These are phyloP conservation scores for Hippophae gyantsensis DNA, from an alignment of 306 rosid genomes.

Conservation along the genomic window DNA sequence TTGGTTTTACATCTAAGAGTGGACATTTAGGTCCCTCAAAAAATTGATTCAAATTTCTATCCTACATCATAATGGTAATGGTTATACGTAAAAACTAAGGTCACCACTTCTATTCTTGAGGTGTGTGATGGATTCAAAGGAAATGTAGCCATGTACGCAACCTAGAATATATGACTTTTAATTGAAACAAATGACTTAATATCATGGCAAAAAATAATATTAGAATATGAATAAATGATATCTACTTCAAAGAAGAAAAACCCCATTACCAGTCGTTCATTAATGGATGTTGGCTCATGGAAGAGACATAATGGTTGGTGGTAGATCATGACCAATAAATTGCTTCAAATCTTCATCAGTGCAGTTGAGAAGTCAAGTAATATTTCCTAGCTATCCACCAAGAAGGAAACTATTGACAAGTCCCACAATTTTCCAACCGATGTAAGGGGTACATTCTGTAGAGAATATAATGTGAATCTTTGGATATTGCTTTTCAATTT, in stretches of 20 bases:
- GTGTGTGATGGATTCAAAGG: too few species aligned
- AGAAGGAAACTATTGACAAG: constrained; percentile 71
- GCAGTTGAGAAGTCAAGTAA: constrained; percentile 94
- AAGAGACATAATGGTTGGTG: constrained; percentile 94
- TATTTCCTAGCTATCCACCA: constrained; percentile 91
- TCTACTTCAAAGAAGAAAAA: constrained; percentile 5
- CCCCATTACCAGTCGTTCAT: constrained; percentile 83
- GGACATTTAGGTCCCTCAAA: too few species aligned
- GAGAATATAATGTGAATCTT: constrained; percentile 85
- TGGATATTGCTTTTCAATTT: constrained; percentile 39
- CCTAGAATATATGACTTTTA: too few species aligned
- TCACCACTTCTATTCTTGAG: too few species aligned
- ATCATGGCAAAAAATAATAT: neutral
- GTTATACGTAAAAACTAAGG: too few species aligned
- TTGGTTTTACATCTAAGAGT: too few species aligned
- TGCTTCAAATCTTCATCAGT: constrained; percentile 55
- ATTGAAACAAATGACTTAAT: neutral
- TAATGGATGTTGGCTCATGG: constrained; percentile 88
- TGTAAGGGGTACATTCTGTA: constrained; percentile 73
- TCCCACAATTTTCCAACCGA: constrained; percentile 98
- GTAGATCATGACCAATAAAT: constrained; percentile 73
- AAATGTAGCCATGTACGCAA: too few species aligned
- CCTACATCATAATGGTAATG: too few species aligned
- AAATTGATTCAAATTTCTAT: too few species aligned
- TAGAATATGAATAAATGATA: constrained; percentile 2